These are phyloP conservation scores for Ecytonucleospora hepatopenaei DNA, from an alignment of 371 early-diverging fungal species.

Conservation along the genomic window DNA sequence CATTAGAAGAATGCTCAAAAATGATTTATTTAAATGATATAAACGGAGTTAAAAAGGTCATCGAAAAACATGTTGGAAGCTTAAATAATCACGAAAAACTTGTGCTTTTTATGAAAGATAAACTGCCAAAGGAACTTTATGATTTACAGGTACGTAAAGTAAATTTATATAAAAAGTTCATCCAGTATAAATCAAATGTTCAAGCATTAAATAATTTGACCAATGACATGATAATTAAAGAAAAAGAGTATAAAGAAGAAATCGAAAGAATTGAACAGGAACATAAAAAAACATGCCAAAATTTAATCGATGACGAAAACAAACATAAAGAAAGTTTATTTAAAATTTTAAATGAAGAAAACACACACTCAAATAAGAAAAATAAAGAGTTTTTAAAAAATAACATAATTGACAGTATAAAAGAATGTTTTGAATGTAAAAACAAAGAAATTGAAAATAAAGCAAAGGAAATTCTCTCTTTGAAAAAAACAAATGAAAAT, in stretches of 20 bases:
- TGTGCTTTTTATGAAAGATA: neutral
- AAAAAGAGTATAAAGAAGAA: neutral
- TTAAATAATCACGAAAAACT: constrained; percentile 1
- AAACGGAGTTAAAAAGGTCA: neutral
- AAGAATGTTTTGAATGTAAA: neutral
- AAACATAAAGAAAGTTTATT: neutral
- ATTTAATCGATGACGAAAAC: neutral
- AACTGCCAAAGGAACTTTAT: neutral
- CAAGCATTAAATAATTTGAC: neutral
- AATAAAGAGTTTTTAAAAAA: neutral
- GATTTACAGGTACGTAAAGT: neutral
- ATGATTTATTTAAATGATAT: neutral
- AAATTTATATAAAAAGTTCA: neutral
- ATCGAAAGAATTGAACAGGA: neutral
- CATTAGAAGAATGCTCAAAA: constrained; percentile 11
- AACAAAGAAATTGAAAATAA: constrained; percentile 3
- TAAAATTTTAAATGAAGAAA: neutral
- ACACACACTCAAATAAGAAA: neutral
- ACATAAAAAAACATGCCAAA: neutral
- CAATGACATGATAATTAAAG: neutral
- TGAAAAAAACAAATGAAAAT: constrained; percentile 9
- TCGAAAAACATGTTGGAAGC: neutral
- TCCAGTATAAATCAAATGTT: too few species aligned
- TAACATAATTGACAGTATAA: neutral
- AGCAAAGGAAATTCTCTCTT: neutral